phyloP scores from a whole-genome alignment of 176 grass and related monocot genomes.

The Poa annua region DNA sequence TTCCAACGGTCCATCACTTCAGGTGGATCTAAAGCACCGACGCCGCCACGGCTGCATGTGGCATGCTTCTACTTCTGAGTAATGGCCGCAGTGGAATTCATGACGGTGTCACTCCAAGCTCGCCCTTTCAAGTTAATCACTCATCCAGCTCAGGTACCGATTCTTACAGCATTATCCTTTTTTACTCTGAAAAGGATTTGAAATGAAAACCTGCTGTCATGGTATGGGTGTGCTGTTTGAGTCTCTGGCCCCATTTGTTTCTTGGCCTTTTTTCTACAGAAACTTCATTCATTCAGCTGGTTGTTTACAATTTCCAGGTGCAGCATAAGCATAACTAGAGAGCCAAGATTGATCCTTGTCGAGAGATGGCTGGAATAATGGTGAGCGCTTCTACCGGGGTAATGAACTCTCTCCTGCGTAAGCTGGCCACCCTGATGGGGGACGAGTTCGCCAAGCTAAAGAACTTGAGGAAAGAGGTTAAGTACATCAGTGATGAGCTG shows the following conservation, averaged over 20 bases:
- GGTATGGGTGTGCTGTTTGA: not conserved
- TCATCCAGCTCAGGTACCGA: not conserved
- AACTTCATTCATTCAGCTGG: not conserved
- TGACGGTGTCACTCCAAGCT: not conserved
- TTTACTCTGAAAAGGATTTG: not conserved
- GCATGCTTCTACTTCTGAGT: not conserved
- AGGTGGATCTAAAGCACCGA: not conserved
- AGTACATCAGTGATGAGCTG: not conserved
- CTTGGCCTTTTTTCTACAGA: not conserved
- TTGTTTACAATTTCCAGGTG: slow-evolving; percentile 2
- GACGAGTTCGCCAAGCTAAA: not conserved
- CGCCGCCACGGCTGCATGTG: not conserved
- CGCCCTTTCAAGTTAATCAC: not conserved
- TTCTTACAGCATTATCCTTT: not conserved
- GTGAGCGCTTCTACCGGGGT: not conserved
- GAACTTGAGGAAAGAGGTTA: slow-evolving; percentile 4
- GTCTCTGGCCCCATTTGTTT: not conserved
- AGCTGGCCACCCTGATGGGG: slow-evolving; percentile 4
- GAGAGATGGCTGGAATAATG: not conserved
- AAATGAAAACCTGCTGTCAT: not conserved
- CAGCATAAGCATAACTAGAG: not conserved
- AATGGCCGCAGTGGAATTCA: not conserved
- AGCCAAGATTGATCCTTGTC: not conserved
- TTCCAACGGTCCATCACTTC: not conserved
- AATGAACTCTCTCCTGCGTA: not conserved